These are phyloP conservation scores for Triangularia setosa DNA, from an alignment of 2,329 filamentous ascomycete species.

Conservation along the genomic window DNA sequence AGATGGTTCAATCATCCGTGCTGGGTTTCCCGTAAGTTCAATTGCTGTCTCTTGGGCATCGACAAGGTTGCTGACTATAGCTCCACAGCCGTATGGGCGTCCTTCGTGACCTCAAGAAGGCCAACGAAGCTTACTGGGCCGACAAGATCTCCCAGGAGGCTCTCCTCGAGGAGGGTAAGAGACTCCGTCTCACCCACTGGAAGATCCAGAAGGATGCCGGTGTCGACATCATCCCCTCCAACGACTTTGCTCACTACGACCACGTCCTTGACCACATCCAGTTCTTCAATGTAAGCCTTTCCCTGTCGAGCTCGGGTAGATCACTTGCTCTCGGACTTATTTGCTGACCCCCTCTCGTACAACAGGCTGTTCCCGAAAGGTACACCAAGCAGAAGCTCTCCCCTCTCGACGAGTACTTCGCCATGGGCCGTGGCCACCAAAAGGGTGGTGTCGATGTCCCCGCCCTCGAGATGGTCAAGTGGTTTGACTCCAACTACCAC, in stretches of 20 bases:
- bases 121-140: constrained; percentile 95
- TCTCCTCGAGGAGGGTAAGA: constrained; percentile 91
- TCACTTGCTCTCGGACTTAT: neutral
- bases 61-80: constrained; percentile 59
- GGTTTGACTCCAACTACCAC: constrained; percentile 99
- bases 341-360: constrained; percentile 11
- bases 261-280: constrained; percentile 97
- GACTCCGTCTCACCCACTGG: constrained; percentile 95
- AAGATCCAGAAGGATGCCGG: constrained; percentile 99
- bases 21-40: constrained; percentile 79
- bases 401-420: constrained; percentile 94
- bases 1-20: constrained; percentile 67
- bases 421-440: constrained; percentile 98
- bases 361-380: constrained; percentile 80
- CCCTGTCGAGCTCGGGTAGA: no score
- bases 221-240: constrained; percentile 96
- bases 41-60: constrained; percentile 45
- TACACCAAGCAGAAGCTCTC: constrained; percentile 89
- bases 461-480: constrained; percentile 98
- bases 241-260: constrained; percentile 99
- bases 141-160: constrained; percentile 91
- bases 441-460: constrained; percentile 91
- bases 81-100: constrained; percentile 73
- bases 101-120: constrained; percentile 99
- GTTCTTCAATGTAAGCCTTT: constrained; percentile 77